phyloP scores from a whole-genome alignment of 345 rosid genomes.

The Citrus sp. region DNA sequence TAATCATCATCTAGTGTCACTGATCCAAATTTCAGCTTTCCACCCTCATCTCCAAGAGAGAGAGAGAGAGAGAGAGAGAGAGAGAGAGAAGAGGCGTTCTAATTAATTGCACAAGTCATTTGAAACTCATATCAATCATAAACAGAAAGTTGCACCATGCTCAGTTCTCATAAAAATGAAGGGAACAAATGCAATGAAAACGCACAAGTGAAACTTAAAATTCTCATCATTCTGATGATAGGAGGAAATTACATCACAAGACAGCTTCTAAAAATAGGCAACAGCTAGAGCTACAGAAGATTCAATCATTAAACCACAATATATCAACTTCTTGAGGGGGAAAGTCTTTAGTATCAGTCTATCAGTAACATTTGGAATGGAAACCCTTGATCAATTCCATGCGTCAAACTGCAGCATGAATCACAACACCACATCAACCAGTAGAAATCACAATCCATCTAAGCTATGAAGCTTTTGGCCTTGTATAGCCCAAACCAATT shows the following conservation, averaged over 20 bases:
- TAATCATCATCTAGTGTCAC: background rate
- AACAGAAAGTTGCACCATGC: background rate
- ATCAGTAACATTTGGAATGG: background rate
- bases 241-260: background rate
- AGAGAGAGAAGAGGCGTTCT: background rate
- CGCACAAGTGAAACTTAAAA: background rate
- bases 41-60: background rate
- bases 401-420: background rate
- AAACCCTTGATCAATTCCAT: background rate
- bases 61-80: background rate
- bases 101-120: background rate
- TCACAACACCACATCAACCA: constrained; percentile 1
- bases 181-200: background rate
- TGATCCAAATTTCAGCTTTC: background rate
- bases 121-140: background rate
- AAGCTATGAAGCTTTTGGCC: constrained; percentile 28
- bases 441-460: background rate
- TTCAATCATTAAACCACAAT: background rate
- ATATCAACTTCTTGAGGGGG: background rate
- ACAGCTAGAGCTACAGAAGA: background rate
- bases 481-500: constrained; percentile 57
- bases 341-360: background rate
- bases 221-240: background rate
- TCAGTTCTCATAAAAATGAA: background rate
- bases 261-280: background rate